phyloP scores from a whole-genome alignment of 768 basidiomycete genomes.

The Scleroderma bovista region DNA sequence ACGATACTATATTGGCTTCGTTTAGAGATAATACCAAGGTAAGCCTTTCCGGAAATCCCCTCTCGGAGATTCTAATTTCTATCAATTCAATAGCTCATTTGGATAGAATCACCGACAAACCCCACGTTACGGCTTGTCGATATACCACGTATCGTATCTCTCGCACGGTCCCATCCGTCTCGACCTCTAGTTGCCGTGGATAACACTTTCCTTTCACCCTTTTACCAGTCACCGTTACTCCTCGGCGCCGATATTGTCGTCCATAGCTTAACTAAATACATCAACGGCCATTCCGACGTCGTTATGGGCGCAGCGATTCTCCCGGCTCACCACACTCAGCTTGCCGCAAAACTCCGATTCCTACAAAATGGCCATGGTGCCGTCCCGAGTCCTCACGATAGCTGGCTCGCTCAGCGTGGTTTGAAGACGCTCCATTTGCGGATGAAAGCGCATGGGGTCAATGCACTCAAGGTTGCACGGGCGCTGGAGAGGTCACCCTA shows the following conservation, averaged over 20 bases:
- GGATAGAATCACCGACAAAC: constrained; percentile 95
- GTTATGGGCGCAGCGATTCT: constrained; percentile 83
- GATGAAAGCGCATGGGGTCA: constrained; percentile 81
- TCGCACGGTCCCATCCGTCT: constrained; percentile 59
- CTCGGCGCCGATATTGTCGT: constrained; percentile 82
- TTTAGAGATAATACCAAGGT: constrained; percentile 81
- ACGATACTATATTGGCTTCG: constrained; percentile 58
- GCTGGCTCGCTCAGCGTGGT: constrained; percentile 86
- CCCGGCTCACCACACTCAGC: constrained; percentile 43
- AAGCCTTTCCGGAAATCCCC: constrained; percentile 12
- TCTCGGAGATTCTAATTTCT: background rate
- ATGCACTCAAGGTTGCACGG: constrained; percentile 71
- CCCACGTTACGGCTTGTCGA: constrained; percentile 87
- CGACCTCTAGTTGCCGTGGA: constrained; percentile 83
- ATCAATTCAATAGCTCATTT: constrained; percentile 57
- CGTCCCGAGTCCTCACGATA: constrained; percentile 81
- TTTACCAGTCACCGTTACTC: constrained; percentile 82
- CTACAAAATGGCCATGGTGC: constrained; percentile 88
- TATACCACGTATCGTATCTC: constrained; percentile 60
- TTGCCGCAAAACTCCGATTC: constrained; percentile 65
- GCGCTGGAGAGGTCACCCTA: constrained; percentile 48
- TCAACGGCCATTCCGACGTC: constrained; percentile 93
- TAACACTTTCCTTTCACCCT: constrained; percentile 93
- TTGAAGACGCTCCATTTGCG: constrained; percentile 88
- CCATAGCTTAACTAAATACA: constrained; percentile 84